Evolutionary conservation across 2,329 filamentous ascomycete genomes (phyloP).

Genomic region (Aspergillus candidus): DNA sequence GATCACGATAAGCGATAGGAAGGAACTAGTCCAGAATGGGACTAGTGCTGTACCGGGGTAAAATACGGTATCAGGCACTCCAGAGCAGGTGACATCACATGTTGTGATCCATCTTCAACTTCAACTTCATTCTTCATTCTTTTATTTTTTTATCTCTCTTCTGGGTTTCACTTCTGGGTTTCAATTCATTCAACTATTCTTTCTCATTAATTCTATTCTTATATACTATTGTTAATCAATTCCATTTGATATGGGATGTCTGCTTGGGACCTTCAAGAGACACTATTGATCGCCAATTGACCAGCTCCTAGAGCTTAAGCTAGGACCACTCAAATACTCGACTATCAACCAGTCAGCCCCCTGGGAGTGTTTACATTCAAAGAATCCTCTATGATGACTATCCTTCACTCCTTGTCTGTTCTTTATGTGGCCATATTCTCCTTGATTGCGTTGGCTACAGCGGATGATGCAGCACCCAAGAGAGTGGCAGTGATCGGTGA

Average conservation of each 20-base stretch:
- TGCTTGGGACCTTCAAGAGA: no score
- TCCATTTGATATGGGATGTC: no score
- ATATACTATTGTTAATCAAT: no score
- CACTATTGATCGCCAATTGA: no score
- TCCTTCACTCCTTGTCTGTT: neutral
- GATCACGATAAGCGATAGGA: constrained; percentile 20
- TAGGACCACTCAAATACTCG: no score
- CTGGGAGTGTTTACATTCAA: no score
- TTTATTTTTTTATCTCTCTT: neutral
- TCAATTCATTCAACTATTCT: no score
- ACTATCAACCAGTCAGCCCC: no score
- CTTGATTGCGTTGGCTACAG: constrained; percentile 16
- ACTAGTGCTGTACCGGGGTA: constrained; percentile 5
- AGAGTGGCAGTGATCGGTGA: constrained; percentile 34
- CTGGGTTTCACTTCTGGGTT: neutral
- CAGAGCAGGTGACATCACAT: neutral
- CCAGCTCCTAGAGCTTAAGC: no score
- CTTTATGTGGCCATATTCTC: constrained; percentile 7
- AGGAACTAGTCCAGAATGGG: constrained; percentile 4
- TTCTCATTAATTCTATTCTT: no score
- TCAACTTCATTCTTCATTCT: neutral
- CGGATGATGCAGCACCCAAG: constrained; percentile 19
- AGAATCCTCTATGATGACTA: neutral
- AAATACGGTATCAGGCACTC: neutral
- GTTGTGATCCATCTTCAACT: constrained; percentile 4